phyloP scores from a whole-genome alignment of 2,329 filamentous ascomycete genomes.

The Colletotrichum sp. region DNA sequence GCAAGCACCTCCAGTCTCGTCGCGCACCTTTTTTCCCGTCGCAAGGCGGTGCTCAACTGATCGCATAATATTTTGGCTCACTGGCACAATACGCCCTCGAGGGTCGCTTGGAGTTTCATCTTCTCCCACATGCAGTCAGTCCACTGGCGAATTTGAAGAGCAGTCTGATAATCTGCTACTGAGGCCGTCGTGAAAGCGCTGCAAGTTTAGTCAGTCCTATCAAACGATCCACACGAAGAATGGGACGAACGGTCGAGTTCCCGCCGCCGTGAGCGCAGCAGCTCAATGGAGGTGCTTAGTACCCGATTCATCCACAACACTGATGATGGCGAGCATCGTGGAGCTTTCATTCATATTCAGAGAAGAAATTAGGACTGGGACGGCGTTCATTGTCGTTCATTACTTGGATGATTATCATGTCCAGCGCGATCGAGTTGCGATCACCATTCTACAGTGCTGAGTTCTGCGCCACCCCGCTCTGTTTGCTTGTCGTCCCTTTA shows the following conservation, averaged over 20 bases:
- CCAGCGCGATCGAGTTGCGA: background rate
- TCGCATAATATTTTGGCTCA: too few species aligned
- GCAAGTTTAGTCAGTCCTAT: background rate
- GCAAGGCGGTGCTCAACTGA: too few species aligned
- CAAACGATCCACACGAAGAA: background rate
- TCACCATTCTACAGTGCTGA: background rate
- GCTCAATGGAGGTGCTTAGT: background rate
- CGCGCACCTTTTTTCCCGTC: too few species aligned
- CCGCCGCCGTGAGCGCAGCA: background rate
- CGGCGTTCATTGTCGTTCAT: background rate
- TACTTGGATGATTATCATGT: background rate
- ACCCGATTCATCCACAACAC: background rate
- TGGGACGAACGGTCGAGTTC: accelerated
- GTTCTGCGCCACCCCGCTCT: background rate
- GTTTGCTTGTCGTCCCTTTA: too few species aligned
- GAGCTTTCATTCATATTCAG: background rate
- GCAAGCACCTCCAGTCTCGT: too few species aligned
- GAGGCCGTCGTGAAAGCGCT: background rate
- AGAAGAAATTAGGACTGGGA: accelerated
- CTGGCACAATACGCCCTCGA: too few species aligned
- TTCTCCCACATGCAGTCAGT: background rate
- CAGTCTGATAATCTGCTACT: background rate
- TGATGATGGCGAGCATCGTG: accelerated
- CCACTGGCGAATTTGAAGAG: background rate
- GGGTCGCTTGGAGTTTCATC: background rate